Evolutionary conservation across 2,329 filamentous ascomycete genomes (phyloP).

Genomic region (Xylaria sp.): DNA sequence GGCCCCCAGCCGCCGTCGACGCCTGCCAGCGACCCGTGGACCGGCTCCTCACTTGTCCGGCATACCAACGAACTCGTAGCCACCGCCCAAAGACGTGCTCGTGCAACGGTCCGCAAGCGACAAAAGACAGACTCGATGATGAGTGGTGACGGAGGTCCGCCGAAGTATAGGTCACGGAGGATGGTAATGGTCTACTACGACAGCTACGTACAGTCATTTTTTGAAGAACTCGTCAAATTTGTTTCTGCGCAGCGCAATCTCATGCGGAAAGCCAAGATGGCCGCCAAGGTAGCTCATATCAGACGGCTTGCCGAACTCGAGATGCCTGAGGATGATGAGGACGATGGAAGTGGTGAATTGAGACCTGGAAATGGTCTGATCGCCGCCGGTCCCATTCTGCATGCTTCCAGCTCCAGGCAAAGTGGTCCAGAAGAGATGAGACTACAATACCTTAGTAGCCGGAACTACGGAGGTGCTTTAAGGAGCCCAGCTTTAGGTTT

Average conservation of each 20-base stretch:
- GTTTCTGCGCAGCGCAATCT: conserved; percentile 84
- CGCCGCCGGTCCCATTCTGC: conserved; percentile 39
- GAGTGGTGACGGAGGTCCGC: conserved; percentile 58
- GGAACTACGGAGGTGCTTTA: conserved; percentile 51
- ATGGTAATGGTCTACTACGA: conserved; percentile 95
- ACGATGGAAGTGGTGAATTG: conserved; percentile 48
- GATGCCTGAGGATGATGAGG: conserved; percentile 61
- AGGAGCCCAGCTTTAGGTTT: conserved; percentile 39
- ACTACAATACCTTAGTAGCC: conserved; percentile 54
- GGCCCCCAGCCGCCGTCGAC: conserved; percentile 47
- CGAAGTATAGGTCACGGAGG: conserved; percentile 74
- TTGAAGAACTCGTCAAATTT: conserved; percentile 84
- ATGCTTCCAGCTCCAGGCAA: conserved; percentile 27
- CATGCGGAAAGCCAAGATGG: conserved; percentile 89
- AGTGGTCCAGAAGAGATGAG: conserved; percentile 45
- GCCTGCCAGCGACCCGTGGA: conserved; percentile 51
- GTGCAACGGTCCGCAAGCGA: conserved; percentile 61
- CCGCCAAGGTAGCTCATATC: conserved; percentile 76
- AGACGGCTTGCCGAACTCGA: conserved; percentile 70
- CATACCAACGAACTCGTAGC: conserved; percentile 60
- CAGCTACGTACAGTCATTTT: conserved; percentile 82
- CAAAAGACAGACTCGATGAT: conserved; percentile 64
- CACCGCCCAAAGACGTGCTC: conserved; percentile 58
- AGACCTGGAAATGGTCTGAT: conserved; percentile 44
- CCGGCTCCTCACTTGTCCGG: conserved; percentile 52